A percentile compares a stretch with the other conserved stretches of the same genome.
Conservation (phyloP, 768 basidiomycete genomes). For the Filobasidium floriforme region DNA sequence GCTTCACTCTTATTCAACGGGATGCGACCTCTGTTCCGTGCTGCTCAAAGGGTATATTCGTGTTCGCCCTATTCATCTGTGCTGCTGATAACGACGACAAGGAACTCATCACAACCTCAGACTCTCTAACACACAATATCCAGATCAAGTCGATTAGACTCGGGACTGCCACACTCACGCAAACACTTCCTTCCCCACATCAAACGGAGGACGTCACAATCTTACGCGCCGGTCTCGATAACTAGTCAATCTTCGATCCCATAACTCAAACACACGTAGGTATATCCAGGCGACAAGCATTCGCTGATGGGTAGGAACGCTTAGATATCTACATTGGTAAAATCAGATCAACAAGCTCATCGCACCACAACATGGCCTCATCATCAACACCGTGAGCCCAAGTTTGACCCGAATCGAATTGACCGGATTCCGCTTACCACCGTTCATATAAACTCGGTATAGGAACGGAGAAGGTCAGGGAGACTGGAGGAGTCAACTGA, state of each 20-base stretch:
- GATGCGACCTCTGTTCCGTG: background rate
- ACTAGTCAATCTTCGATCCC: too few species aligned
- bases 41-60: background rate
- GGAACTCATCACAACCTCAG: too few species aligned
- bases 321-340: background rate
- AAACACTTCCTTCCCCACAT: too few species aligned
- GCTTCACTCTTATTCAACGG: slow-evolving; percentile 2
- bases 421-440: background rate
- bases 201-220: too few species aligned
- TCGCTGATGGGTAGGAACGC: background rate
- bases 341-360: background rate
- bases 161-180: too few species aligned
- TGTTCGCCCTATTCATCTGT: too few species aligned
- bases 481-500: slow-evolving; percentile 68
- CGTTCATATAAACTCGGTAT: background rate
- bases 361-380: background rate
- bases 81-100: too few species aligned
- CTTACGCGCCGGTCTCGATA: too few species aligned
- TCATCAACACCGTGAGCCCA: slow-evolving; percentile 1
- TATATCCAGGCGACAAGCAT: too few species aligned
- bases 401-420: background rate
- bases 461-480: background rate
- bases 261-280: too few species aligned
- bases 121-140: too few species aligned
- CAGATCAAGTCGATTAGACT: too few species aligned